These are phyloP conservation scores for Mucor circinelloides DNA, from an alignment of 371 early-diverging fungal genomes.

Conservation along the genomic window DNA sequence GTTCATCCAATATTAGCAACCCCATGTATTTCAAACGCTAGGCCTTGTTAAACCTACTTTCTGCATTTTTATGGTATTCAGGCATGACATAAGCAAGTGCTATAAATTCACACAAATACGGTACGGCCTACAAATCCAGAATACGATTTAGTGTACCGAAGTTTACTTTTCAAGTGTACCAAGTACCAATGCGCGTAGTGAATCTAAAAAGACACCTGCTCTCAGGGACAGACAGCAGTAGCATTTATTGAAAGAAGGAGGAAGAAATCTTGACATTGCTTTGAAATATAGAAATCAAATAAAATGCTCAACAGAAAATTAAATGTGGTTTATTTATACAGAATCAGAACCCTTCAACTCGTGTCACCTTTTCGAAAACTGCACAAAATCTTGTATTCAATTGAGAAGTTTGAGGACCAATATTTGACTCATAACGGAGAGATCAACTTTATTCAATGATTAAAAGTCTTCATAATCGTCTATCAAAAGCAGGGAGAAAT, in stretches of 20 bases:
- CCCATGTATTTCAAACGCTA: neutral
- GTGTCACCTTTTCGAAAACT: neutral
- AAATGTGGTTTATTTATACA: neutral
- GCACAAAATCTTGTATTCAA: neutral
- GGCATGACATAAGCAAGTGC: neutral
- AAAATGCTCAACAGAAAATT: no score
- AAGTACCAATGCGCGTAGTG: neutral
- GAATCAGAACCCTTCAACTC: neutral
- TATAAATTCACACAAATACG: neutral
- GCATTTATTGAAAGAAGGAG: neutral
- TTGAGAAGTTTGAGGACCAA: neutral
- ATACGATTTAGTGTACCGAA: no score
- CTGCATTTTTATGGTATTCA: neutral
- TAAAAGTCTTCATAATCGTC: slow-evolving; percentile 33
- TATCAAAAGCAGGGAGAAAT: neutral
- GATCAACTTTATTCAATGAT: neutral
- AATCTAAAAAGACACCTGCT: neutral
- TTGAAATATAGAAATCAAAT: neutral
- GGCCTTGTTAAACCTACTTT: neutral
- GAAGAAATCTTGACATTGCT: neutral
- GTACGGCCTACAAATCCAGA: neutral
- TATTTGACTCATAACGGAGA: neutral
- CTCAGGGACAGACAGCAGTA: neutral
- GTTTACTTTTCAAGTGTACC: no score
- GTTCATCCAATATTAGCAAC: neutral